These are phyloP conservation scores for Pseudocercospora fuligena DNA, from an alignment of 2,329 filamentous ascomycete genomes.

Conservation along the genomic window DNA sequence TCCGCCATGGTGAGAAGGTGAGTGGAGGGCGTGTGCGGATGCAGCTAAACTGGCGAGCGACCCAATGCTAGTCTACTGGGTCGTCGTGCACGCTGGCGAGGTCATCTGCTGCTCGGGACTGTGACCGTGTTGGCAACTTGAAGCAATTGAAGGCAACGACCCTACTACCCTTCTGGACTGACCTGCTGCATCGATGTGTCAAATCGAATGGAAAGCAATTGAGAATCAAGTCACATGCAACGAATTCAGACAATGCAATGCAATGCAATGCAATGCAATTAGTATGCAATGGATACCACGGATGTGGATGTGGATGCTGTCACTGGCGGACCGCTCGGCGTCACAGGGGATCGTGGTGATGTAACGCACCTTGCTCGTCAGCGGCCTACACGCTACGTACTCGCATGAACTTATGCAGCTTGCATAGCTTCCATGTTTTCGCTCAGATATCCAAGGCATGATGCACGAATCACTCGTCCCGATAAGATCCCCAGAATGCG, in stretches of 20 bases:
- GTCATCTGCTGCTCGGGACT: too few species aligned
- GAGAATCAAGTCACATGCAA: not conserved
- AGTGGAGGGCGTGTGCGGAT: not conserved
- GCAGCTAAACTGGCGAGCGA: not conserved
- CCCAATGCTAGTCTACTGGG: not conserved
- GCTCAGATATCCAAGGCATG: too few species aligned
- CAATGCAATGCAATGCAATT: not conserved
- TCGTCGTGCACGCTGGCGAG: not conserved
- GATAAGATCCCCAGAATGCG: too few species aligned
- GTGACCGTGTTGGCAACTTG: too few species aligned
- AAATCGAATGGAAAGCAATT: not conserved
- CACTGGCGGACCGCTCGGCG: not conserved
- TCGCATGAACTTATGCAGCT: not conserved
- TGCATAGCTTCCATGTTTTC: not conserved
- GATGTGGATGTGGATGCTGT: not conserved
- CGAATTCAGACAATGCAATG: not conserved
- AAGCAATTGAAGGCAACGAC: not conserved
- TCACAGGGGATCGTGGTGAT: not conserved
- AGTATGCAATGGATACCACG: not conserved
- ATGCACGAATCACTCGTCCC: too few species aligned
- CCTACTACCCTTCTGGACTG: not conserved
- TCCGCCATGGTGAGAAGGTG: slow-evolving; percentile 39
- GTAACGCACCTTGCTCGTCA: slow-evolving; percentile 6
- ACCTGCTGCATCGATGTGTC: not conserved
- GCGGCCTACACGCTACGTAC: not conserved